Evolutionary conservation across 176 grass and related monocot genomes (phyloP).

Genomic region (Rhipidocladum racemiflorum): DNA sequence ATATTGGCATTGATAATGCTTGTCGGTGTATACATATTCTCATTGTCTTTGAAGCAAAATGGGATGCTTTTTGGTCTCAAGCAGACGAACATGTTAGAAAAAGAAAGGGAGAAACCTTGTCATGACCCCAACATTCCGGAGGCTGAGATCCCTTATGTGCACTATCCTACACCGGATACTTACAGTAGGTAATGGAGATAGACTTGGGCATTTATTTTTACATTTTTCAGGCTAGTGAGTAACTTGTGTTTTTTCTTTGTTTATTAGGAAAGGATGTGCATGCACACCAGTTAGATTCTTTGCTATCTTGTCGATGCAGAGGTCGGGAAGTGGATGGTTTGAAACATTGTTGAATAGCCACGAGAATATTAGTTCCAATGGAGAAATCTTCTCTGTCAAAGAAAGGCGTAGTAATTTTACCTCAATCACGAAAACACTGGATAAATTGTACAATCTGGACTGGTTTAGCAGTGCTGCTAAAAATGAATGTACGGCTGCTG

Average conservation of each 20-base stretch:
- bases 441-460: slow-evolving; percentile 83
- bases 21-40: slow-evolving; percentile 70
- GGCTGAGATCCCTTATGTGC: slow-evolving; percentile 60
- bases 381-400: slow-evolving; percentile 91
- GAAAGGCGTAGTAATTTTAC: slow-evolving; percentile 69
- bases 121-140: slow-evolving; percentile 44
- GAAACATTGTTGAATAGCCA: slow-evolving; percentile 97
- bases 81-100: slow-evolving; percentile 51
- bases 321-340: slow-evolving; percentile 93
- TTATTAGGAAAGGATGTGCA: slow-evolving; percentile 73
- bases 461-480: slow-evolving; percentile 96
- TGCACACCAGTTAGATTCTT: slow-evolving; percentile 87
- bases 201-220: neutral
- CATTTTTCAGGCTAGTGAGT: neutral
- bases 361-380: slow-evolving; percentile 74
- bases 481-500: slow-evolving; percentile 85
- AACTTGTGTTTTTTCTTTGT: slow-evolving; percentile 25
- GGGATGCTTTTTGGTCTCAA: slow-evolving; percentile 58
- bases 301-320: slow-evolving; percentile 98
- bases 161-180: slow-evolving; percentile 68
- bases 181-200: slow-evolving; percentile 71
- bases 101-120: slow-evolving; percentile 45
- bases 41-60: slow-evolving; percentile 69
- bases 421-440: slow-evolving; percentile 55
- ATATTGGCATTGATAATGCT: slow-evolving; percentile 64